Evolutionary conservation across 352 stramenopile genomes (phyloP).

Genomic region (Phytopythium litorale): DNA sequence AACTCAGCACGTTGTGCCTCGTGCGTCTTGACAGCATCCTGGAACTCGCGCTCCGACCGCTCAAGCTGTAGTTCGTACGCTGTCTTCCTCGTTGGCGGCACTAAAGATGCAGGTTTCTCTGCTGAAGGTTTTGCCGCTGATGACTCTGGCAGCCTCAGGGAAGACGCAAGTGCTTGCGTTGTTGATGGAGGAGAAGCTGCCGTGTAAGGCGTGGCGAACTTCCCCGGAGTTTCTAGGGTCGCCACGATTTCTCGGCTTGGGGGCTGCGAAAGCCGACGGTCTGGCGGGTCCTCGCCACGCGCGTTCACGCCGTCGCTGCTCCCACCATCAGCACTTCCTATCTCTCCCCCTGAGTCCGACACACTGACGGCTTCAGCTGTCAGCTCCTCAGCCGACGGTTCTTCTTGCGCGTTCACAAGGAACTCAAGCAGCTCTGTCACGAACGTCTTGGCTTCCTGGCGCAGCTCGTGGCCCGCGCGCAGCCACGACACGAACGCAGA

Average conservation of each 20-base stretch:
- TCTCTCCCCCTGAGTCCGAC: background rate
- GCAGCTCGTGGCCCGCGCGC: conserved; percentile 82
- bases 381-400: conserved; percentile 15
- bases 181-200: background rate
- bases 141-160: background rate
- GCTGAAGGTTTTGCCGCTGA: background rate
- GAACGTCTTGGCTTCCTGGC: conserved; percentile 85
- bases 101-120: background rate
- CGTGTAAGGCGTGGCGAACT: too few species aligned
- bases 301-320: background rate
- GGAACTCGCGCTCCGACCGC: conserved; percentile 37
- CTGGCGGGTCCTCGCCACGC: background rate
- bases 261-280: background rate
- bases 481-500: conserved; percentile 89
- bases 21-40: conserved; percentile 34
- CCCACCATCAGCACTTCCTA: background rate
- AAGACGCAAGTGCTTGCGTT: background rate
- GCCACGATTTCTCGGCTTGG: background rate
- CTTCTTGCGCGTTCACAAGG: conserved; percentile 49
- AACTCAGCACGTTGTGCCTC: conserved; percentile 31
- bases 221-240: too few species aligned
- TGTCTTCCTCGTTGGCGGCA: conserved; percentile 15
- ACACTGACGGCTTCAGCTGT: background rate
- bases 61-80: conserved; percentile 41
- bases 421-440: conserved; percentile 80